Percentiles rank a stretch among this genome's conserved stretches.
Evolutionary conservation across 306 rosid species (phyloP).

Genomic region (Cicer cuneatum): DNA sequence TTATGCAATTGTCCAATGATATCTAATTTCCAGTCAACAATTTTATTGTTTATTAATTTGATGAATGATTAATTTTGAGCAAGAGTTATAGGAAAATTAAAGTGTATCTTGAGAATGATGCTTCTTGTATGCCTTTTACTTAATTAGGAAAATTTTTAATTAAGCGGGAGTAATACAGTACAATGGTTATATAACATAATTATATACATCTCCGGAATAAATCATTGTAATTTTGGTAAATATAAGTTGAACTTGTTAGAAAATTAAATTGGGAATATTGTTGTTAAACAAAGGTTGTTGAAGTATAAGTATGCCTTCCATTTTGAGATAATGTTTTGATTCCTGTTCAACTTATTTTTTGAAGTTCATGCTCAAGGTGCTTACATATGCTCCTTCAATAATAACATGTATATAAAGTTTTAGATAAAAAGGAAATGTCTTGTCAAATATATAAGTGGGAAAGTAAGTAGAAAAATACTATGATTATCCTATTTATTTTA

Average conservation of each 20-base stretch:
- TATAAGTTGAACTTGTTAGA: slow-evolving; percentile 3
- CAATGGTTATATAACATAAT: slow-evolving; percentile 12
- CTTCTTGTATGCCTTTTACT: slow-evolving; percentile 12
- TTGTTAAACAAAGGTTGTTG: slow-evolving; percentile 30
- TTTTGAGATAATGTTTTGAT: slow-evolving; percentile 39
- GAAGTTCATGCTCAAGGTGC: slow-evolving; percentile 97
- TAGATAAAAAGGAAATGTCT: too few species aligned
- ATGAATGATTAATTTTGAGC: slow-evolving; percentile 17
- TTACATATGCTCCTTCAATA: slow-evolving; percentile 84
- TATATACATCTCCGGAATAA: background rate
- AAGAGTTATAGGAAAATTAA: slow-evolving; percentile 32
- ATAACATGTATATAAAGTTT: too few species aligned
- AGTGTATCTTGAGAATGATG: slow-evolving; percentile 2
- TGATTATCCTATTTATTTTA: too few species aligned
- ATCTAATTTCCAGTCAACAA: slow-evolving; percentile 8
- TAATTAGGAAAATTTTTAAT: background rate
- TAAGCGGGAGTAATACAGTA: slow-evolving; percentile 10
- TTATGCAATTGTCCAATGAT: slow-evolving; percentile 19
- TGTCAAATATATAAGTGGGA: too few species aligned
- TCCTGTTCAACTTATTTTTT: slow-evolving; percentile 43
- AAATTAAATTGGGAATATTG: slow-evolving; percentile 28
- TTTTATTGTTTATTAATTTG: slow-evolving; percentile 26
- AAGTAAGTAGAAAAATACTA: too few species aligned
- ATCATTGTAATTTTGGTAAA: slow-evolving; percentile 19
- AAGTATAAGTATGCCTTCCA: slow-evolving; percentile 39